Conservation (phyloP, 2,329 filamentous ascomycete species). For the Trichoderma harzianum region DNA sequence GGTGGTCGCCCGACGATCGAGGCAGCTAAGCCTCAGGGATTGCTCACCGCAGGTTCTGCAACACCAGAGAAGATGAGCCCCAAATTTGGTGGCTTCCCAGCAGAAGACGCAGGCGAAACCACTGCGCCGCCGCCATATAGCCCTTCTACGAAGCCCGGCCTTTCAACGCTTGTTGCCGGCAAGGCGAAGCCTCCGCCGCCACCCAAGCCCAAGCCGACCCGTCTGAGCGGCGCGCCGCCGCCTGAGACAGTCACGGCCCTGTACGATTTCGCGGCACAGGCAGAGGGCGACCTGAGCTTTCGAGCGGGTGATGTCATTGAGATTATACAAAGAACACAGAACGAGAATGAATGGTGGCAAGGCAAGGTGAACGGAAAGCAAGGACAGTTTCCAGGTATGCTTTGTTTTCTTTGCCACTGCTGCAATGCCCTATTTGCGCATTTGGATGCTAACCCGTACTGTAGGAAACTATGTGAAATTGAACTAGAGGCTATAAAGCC, state of each 20-base stretch:
- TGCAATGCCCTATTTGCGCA: not conserved
- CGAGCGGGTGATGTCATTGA: slow-evolving; percentile 82
- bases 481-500: slow-evolving; percentile 1
- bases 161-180: slow-evolving; percentile 46
- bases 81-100: slow-evolving; percentile 34
- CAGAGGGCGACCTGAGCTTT: slow-evolving; percentile 91
- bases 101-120: slow-evolving; percentile 46
- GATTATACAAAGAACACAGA: slow-evolving; percentile 76
- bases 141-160: slow-evolving; percentile 25
- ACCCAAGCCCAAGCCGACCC: slow-evolving; percentile 72
- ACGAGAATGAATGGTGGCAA: slow-evolving; percentile 97
- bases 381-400: slow-evolving; percentile 89
- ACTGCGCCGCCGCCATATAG: slow-evolving; percentile 70
- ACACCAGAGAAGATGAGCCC: slow-evolving; percentile 31
- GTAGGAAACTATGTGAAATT: slow-evolving; percentile 18
- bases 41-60: slow-evolving; percentile 48
- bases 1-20: slow-evolving; percentile 53
- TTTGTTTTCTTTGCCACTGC: not conserved
- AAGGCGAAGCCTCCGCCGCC: slow-evolving; percentile 69
- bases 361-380: slow-evolving; percentile 75
- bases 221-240: slow-evolving; percentile 61
- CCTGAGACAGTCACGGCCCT: slow-evolving; percentile 83
- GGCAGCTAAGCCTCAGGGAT: slow-evolving; percentile 44
- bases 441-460: not conserved
- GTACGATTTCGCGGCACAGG: slow-evolving; percentile 95